Percentiles rank a stretch among this genome's conserved stretches.
phyloP scores from a whole-genome alignment of 2,329 filamentous ascomycete genomes.

The Colletotrichum tabaci region DNA sequence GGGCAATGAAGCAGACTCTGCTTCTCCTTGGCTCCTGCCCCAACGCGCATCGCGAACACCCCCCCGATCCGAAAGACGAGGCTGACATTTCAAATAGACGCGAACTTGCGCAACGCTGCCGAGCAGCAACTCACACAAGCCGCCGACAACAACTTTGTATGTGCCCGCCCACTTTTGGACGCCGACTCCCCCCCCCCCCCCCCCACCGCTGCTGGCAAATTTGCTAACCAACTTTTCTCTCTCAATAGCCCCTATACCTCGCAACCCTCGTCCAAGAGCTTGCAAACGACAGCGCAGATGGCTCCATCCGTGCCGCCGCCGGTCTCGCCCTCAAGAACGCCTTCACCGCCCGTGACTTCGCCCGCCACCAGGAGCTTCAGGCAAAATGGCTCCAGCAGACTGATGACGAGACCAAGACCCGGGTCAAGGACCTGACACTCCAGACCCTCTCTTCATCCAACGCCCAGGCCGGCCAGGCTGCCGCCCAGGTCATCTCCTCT shows the following conservation, averaged over 20 bases:
- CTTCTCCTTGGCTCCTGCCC: slow-evolving; percentile 28
- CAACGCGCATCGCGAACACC: slow-evolving; percentile 26
- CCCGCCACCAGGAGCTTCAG: slow-evolving; percentile 90
- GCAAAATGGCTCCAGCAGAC: slow-evolving; percentile 92
- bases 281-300: slow-evolving; percentile 87
- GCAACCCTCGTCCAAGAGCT: slow-evolving; percentile 93
- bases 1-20: slow-evolving; percentile 21
- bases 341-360: slow-evolving; percentile 92
- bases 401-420: slow-evolving; percentile 84
- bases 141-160: slow-evolving; percentile 95
- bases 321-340: slow-evolving; percentile 98
- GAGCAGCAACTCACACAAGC: slow-evolving; percentile 95
- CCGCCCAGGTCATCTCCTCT: slow-evolving; percentile 94
- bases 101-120: slow-evolving; percentile 88
- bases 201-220: slow-evolving; percentile 33
- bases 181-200: slow-evolving; percentile 39
- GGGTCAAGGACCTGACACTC: slow-evolving; percentile 92
- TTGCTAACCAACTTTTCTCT: slow-evolving; percentile 47
- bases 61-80: slow-evolving; percentile 27
- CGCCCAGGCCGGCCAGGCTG: slow-evolving; percentile 86
- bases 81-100: slow-evolving; percentile 73
- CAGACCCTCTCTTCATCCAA: slow-evolving; percentile 87
- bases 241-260: slow-evolving; percentile 86
- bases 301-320: slow-evolving; percentile 91
- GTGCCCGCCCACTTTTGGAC: slow-evolving; percentile 49